Evolutionary conservation across 2,329 filamentous ascomycete species (phyloP), one percentile per base, ranked within the genome.

Genomic region (Penicillium rolfsii): DNA sequence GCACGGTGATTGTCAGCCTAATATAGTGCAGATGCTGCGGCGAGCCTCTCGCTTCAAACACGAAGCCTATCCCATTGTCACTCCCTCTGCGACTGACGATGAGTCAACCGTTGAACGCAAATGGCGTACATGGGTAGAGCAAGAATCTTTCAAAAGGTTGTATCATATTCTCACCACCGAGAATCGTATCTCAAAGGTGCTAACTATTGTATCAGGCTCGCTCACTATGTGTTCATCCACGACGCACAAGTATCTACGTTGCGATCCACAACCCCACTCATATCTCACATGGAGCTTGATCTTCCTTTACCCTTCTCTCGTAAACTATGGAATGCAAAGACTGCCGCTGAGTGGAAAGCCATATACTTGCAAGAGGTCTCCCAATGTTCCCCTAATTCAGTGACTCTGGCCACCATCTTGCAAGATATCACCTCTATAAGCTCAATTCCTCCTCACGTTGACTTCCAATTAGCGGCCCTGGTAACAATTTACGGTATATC

Each of bases 21-120:
- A 46, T 46, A 26, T 28, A 5, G 45, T 30, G 45, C 45, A 48
- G 45, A 48, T 48, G 45, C 45, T 48, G 16, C 45, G 45, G 45
- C 45, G 45, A 48, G 45, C 45, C 45, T 48, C 45, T 9, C 45
- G 45, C 45, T 48, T 48, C 45, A 48, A 48, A 48, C n/a, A 30
- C 45, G 45, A 48, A 48, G 45, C 9, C 26, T 48, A 48, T 48
- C 24, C 22, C 45, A 30, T 48, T 28, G 11, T 48, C 45, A 24
- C 45, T 16, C 45, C 28, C 45, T 26, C 45, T 30, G 45, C 45
- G 24, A 28, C 45, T 28, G 45, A 48, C 22, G 45, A 48, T 48
- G 24, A 28, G 1, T n/a, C 22, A 48, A 48, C 22, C 24, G 8
- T 48, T 19, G 22, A 48, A 11, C 45, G 9, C 22, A 48, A 48